Percentiles rank a stretch among this genome's conserved stretches.
Evolutionary conservation across 202 grass and related monocot genomes (phyloP).

Genomic region (Thinopyrum obtusiflorum): DNA sequence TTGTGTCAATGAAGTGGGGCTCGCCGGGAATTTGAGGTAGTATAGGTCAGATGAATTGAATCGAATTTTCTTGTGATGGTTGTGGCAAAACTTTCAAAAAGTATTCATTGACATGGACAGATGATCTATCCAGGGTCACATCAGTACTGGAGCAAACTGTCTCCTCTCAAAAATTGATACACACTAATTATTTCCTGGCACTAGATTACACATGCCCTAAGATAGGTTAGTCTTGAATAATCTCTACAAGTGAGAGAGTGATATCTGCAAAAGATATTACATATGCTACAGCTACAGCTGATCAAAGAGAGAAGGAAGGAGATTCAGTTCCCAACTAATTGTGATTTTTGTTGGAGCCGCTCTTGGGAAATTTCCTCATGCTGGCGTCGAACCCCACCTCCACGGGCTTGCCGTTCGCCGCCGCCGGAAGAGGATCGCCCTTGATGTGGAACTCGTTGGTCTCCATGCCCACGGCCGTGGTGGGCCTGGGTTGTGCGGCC

Average conservation of each 20-base stretch:
- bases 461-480: neutral
- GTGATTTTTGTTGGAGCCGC: slow-evolving; percentile 35
- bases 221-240: neutral
- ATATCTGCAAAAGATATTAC: slow-evolving; percentile 7
- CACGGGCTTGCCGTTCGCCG: slow-evolving; percentile 9
- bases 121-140: neutral
- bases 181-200: neutral
- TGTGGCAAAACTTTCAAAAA: neutral
- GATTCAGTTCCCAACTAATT: slow-evolving; percentile 20
- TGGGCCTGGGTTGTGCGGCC: neutral
- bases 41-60: neutral
- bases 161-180: neutral
- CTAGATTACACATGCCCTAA: neutral
- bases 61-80: neutral
- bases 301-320: neutral
- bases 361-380: slow-evolving; percentile 32
- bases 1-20: neutral
- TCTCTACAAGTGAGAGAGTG: slow-evolving; percentile 4
- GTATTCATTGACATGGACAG: neutral
- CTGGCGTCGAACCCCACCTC: slow-evolving; percentile 55
- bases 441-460: slow-evolving; percentile 21
- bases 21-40: neutral
- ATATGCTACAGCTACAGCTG: neutral
- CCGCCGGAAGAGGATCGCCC: neutral
- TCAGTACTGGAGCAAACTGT: neutral